Percentiles rank a stretch among this genome's conserved stretches.
phyloP scores from a whole-genome alignment of 1,284 basidiomycete genomes.

The Trametes sp. region DNA sequence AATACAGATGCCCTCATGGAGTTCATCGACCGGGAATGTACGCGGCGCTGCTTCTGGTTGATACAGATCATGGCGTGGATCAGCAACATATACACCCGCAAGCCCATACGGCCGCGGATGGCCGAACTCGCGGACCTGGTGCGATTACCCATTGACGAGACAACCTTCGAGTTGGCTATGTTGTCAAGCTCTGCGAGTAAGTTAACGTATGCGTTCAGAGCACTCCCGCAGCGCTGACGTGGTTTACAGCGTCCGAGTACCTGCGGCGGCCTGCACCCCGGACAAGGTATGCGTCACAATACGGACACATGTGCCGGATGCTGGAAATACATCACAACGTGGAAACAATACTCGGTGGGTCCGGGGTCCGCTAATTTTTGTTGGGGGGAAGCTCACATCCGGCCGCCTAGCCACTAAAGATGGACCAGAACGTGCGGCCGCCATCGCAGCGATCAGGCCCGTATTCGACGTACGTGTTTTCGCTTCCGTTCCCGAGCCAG shows the following conservation, averaged over 20 bases:
- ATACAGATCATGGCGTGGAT: constrained; percentile 59
- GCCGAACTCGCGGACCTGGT: constrained; percentile 58
- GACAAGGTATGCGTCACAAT: constrained; percentile 69
- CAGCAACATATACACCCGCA: constrained; percentile 43
- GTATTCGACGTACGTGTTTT: constrained; percentile 49
- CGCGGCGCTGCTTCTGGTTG: constrained; percentile 81
- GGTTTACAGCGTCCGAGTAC: constrained; percentile 56
- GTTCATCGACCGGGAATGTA: constrained; percentile 73
- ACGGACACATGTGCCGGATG: constrained; percentile 74
- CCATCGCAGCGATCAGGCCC: constrained; percentile 49
- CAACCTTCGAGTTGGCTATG: constrained; percentile 73
- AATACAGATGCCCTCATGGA: constrained; percentile 56
- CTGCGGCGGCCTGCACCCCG: constrained; percentile 66
- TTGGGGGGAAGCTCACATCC: neutral
- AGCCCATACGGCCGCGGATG: constrained; percentile 40
- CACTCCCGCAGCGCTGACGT: neutral
- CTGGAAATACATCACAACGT: constrained; percentile 66
- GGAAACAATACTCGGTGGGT: constrained; percentile 49
- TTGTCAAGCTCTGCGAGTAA: constrained; percentile 69
- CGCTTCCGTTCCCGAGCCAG: neutral
- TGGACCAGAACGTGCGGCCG: constrained; percentile 29
- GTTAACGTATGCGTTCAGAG: constrained; percentile 27
- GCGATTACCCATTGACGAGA: constrained; percentile 77
- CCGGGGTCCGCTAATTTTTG: constrained; percentile 1
- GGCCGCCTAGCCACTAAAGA: constrained; percentile 32